phyloP scores from a whole-genome alignment of 176 grass and related monocot genomes.

The Hsuehochloa calcarea region DNA sequence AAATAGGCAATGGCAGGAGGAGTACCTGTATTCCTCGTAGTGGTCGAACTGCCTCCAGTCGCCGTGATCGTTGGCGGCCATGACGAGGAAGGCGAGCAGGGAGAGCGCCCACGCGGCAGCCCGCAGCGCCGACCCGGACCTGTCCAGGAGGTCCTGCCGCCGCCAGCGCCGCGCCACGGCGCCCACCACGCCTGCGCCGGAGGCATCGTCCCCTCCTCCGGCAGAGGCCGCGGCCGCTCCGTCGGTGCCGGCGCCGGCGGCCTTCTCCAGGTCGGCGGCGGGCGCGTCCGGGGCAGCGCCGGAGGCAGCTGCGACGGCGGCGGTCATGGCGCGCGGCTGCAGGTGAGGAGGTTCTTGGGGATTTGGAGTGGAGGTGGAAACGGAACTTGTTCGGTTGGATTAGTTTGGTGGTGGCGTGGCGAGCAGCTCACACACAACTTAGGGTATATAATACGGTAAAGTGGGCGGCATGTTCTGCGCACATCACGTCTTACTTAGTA shows the following conservation, averaged over 20 bases:
- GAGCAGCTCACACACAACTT: background rate
- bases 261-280: conserved; percentile 25
- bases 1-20: background rate
- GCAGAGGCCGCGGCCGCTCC: background rate
- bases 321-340: conserved; percentile 4
- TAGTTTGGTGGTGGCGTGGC: background rate
- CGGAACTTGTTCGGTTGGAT: background rate
- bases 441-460: too few species aligned
- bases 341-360: background rate
- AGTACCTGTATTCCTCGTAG: conserved; percentile 62
- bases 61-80: conserved; percentile 65
- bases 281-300: background rate
- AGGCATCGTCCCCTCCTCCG: background rate
- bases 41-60: conserved; percentile 65
- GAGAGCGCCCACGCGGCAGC: conserved; percentile 39
- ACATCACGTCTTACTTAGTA: too few species aligned
- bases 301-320: background rate
- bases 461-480: too few species aligned
- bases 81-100: conserved; percentile 53
- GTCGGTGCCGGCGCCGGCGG: background rate
- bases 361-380: background rate
- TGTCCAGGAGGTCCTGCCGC: conserved; percentile 52
- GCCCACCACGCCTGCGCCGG: conserved; percentile 20
- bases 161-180: conserved; percentile 37
- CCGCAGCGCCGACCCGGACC: conserved; percentile 38